Percentiles rank a stretch among this genome's conserved stretches.
Conservation (phyloP, 2,329 filamentous ascomycete genomes). For the Penicillium sp. region DNA sequence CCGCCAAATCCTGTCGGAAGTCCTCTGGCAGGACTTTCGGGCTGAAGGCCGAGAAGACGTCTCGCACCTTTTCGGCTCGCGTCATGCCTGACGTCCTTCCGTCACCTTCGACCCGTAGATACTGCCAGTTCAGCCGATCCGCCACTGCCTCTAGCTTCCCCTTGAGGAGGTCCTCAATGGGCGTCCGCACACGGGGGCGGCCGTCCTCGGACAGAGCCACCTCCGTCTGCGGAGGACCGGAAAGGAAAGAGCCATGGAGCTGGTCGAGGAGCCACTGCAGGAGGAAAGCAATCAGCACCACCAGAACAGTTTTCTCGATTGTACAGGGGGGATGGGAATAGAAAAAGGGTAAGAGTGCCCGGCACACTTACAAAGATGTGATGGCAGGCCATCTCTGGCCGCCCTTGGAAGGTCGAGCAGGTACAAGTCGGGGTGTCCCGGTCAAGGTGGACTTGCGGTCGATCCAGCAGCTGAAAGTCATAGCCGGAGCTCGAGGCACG, state of each 20-base stretch:
- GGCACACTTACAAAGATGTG: conserved; percentile 42
- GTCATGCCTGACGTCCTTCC: conserved; percentile 29
- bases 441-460: conserved; percentile 34
- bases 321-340: neutral
- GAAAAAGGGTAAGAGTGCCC: neutral
- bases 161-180: conserved; percentile 34
- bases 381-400: conserved; percentile 36
- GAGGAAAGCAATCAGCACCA: neutral
- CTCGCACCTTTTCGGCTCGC: conserved; percentile 41
- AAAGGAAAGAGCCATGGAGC: conserved; percentile 36
- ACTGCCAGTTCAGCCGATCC: conserved; percentile 36
- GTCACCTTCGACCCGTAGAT: conserved; percentile 26
- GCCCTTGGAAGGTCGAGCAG: conserved; percentile 34
- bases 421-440: conserved; percentile 34
- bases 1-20: conserved; percentile 41
- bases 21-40: conserved; percentile 41
- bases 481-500: conserved; percentile 30
- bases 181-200: conserved; percentile 28
- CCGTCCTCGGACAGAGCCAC: conserved; percentile 35
- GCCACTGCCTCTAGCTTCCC: conserved; percentile 34
- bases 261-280: conserved; percentile 44
- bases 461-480: conserved; percentile 39
- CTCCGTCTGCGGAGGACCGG: conserved; percentile 26
- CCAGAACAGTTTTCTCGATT: no score
- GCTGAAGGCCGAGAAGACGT: conserved; percentile 48